Percentiles rank a stretch among this genome's conserved stretches.
These are phyloP conservation scores for Ustilago loliicola DNA, from an alignment of 1,284 basidiomycete species.

Conservation along the genomic window DNA sequence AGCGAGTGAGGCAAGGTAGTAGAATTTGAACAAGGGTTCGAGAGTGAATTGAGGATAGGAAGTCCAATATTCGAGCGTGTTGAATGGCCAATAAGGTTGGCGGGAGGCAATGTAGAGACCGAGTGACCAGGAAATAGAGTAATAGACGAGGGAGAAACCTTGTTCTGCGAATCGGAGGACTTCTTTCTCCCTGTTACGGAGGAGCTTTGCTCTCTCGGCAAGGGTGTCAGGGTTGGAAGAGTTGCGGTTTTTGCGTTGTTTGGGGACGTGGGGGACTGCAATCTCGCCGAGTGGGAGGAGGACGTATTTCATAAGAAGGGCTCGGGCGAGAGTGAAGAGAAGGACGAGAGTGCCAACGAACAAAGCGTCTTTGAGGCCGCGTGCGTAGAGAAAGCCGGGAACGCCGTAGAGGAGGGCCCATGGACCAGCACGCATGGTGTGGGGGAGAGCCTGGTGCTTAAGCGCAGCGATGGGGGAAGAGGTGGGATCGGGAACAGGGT, in stretches of 20 bases:
- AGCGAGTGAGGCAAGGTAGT: conserved; percentile 84
- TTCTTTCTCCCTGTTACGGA: conserved; percentile 75
- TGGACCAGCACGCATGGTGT: conserved; percentile 22
- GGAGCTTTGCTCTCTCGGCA: conserved; percentile 35
- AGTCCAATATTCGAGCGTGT: conserved; percentile 81
- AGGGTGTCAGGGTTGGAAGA: conserved; percentile 13
- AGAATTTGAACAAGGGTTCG: conserved; percentile 73
- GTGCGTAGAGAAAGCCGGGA: conserved; percentile 49
- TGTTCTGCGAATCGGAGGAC: conserved; percentile 93
- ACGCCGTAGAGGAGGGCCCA: conserved; percentile 50
- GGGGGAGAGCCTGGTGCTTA: conserved; percentile 25
- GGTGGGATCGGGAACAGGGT: conserved; percentile 44
- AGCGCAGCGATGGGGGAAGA: conserved; percentile 39
- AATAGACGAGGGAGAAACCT: conserved; percentile 89
- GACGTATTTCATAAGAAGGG: conserved; percentile 53
- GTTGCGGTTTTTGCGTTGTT: conserved; percentile 31
- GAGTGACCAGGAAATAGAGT: conserved; percentile 79
- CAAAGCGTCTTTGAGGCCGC: conserved; percentile 55
- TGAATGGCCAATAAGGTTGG: conserved; percentile 78
- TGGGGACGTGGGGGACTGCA: conserved; percentile 32
- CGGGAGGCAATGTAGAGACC: conserved; percentile 85
- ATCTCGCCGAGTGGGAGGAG: conserved; percentile 57
- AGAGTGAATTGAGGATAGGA: conserved; percentile 86
- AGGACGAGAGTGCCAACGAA: conserved; percentile 63
- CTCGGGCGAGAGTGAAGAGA: conserved; percentile 58